These are phyloP conservation scores for Pyrenochaeta sp. DNA, from an alignment of 2,329 filamentous ascomycete genomes.

Conservation along the genomic window DNA sequence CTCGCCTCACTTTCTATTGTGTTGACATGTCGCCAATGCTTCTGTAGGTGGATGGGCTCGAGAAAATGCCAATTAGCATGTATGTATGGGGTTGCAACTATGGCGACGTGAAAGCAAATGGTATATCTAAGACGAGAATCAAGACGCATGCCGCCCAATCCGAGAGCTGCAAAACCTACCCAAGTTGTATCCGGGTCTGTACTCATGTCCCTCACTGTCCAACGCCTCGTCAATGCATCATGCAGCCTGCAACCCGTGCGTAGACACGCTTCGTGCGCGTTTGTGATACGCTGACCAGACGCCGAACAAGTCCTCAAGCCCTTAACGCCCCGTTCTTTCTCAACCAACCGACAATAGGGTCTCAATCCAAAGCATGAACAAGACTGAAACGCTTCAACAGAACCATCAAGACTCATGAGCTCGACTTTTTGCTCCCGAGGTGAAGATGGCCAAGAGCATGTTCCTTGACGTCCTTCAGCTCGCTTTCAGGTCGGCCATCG, in stretches of 20 bases:
- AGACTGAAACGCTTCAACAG: neutral
- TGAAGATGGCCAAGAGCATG: slow-evolving; percentile 42
- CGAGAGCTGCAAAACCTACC: neutral
- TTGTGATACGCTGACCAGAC: slow-evolving; percentile 32
- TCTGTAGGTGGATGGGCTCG: too few relatives aligned
- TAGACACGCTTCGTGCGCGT: slow-evolving; percentile 24
- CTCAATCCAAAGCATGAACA: slow-evolving; percentile 1
- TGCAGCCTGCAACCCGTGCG: slow-evolving; percentile 32
- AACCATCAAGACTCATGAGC: slow-evolving; percentile 18
- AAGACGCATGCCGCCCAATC: slow-evolving; percentile 1
- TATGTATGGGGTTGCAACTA: too few relatives aligned
- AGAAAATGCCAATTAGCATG: too few relatives aligned
- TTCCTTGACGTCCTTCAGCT: slow-evolving; percentile 47
- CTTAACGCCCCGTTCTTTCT: slow-evolving; percentile 9
- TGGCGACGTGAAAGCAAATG: slow-evolving; percentile 6
- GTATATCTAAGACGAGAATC: slow-evolving; percentile 21
- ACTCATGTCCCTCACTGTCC: slow-evolving; percentile 15
- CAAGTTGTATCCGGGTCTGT: neutral
- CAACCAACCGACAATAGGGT: neutral
- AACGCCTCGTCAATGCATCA: slow-evolving; percentile 36
- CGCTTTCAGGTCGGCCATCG: slow-evolving; percentile 49
- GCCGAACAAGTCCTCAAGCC: too few relatives aligned
- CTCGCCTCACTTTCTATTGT: slow-evolving; percentile 28
- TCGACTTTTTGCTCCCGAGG: slow-evolving; percentile 26
- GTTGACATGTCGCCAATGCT: too few relatives aligned